Conservation (phyloP, 371 early-diverging fungal genomes). For the Rhizomucor pusillus region DNA sequence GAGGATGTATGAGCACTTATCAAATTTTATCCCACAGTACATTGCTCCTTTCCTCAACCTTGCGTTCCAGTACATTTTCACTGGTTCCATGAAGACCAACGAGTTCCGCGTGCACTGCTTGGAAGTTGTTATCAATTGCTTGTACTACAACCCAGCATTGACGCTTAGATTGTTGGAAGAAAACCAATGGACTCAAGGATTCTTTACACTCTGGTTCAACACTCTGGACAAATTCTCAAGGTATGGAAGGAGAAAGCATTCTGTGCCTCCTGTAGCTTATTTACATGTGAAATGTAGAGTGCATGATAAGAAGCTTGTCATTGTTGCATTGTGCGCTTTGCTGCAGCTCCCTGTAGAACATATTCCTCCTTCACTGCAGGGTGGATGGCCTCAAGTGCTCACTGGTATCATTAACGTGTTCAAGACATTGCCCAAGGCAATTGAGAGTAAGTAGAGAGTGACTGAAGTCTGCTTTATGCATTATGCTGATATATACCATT, state of each 20-base stretch:
- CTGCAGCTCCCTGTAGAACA: slow-evolving; percentile 66
- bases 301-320: slow-evolving; percentile 89
- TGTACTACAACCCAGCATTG: slow-evolving; percentile 80
- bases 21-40: slow-evolving; percentile 22
- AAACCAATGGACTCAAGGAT: slow-evolving; percentile 67
- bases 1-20: not conserved
- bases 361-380: slow-evolving; percentile 69
- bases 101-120: slow-evolving; percentile 58
- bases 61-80: slow-evolving; percentile 61
- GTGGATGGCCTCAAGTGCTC: slow-evolving; percentile 72
- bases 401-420: slow-evolving; percentile 68
- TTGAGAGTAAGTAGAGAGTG: slow-evolving; percentile 63
- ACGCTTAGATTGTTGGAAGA: slow-evolving; percentile 78
- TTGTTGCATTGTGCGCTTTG: slow-evolving; percentile 75
- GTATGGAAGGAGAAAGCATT: slow-evolving; percentile 8
- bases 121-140: slow-evolving; percentile 73
- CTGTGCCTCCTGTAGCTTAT: not conserved
- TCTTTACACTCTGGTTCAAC: slow-evolving; percentile 82
- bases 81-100: slow-evolving; percentile 56
- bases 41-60: slow-evolving; percentile 60
- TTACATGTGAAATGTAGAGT: slow-evolving; percentile 52
- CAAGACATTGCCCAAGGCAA: slow-evolving; percentile 74
- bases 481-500: not conserved
- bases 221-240: slow-evolving; percentile 65
- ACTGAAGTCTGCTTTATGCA: not conserved